These are phyloP conservation scores for Rhizopogon vesiculosus DNA, from an alignment of 768 basidiomycete genomes.

Conservation along the genomic window DNA sequence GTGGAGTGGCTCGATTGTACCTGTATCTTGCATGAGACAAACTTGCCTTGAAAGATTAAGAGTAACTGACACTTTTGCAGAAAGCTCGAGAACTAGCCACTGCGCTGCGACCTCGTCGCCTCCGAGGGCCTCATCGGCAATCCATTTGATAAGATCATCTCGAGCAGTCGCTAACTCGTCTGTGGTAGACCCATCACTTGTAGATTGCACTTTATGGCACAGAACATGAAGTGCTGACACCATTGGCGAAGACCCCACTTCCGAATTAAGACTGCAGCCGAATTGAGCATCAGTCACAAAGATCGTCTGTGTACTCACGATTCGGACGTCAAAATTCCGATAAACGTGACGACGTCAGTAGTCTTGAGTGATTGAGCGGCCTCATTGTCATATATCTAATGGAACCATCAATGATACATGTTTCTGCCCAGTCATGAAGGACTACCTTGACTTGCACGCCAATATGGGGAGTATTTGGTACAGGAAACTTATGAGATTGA, in stretches of 20 bases:
- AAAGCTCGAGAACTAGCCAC: constrained; percentile 61
- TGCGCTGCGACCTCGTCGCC: constrained; percentile 69
- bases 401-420: constrained; percentile 1
- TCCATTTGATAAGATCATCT: constrained; percentile 62
- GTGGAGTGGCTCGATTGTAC: constrained; percentile 59
- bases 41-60: constrained; percentile 2
- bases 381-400: constrained; percentile 55
- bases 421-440: not conserved
- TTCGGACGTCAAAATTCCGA: constrained; percentile 70
- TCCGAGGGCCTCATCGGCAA: constrained; percentile 63
- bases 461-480: constrained; percentile 48
- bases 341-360: constrained; percentile 62
- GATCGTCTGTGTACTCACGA: constrained; percentile 37
- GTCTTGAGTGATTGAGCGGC: constrained; percentile 44
- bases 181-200: not conserved
- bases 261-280: constrained; percentile 31
- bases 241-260: constrained; percentile 29
- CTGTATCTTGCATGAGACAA: constrained; percentile 30
- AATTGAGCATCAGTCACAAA: constrained; percentile 1
- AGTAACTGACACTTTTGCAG: constrained; percentile 58
- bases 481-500: constrained; percentile 61
- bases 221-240: constrained; percentile 72
- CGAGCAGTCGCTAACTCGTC: constrained; percentile 22
- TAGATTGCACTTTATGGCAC: constrained; percentile 27
- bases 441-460: constrained; percentile 70